Percentiles rank a stretch among this genome's conserved stretches.
These are phyloP conservation scores for Nelumbo lutea DNA, from an alignment of 164 flowering plant genomes.

Conservation along the genomic window DNA sequence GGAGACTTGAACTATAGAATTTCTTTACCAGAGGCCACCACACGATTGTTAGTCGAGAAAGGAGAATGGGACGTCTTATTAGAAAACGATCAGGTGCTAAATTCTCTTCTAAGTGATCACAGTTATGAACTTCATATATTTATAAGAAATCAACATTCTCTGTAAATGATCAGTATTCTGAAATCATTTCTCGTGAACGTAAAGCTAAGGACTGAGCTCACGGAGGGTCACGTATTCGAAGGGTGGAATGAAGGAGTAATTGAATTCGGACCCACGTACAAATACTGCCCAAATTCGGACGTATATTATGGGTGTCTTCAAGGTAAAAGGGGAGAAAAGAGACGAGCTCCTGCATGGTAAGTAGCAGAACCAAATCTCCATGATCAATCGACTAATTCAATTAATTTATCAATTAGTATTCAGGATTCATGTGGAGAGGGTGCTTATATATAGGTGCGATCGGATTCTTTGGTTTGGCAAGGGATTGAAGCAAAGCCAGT, in stretches of 20 bases:
- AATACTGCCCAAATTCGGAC: constrained; percentile 49
- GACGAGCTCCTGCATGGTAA: constrained; percentile 69
- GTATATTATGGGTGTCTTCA: constrained; percentile 35
- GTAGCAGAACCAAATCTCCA: not conserved
- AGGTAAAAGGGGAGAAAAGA: constrained; percentile 35
- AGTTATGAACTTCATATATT: not conserved
- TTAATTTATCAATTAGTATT: too few relatives aligned
- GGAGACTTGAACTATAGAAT: constrained; percentile 41
- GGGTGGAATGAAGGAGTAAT: constrained; percentile 62
- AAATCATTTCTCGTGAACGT: not conserved
- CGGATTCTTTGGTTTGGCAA: constrained; percentile 34
- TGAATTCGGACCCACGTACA: constrained; percentile 61
- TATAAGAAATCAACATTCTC: too few relatives aligned
- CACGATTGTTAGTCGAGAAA: constrained; percentile 21
- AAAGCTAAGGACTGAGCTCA: constrained; percentile 58
- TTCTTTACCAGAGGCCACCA: constrained; percentile 26
- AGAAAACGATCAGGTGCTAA: constrained; percentile 30
- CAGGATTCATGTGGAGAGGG: not conserved
- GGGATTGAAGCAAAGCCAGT: constrained; percentile 25
- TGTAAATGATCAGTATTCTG: too few relatives aligned
- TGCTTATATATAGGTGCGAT: constrained; percentile 28
- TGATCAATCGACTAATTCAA: too few relatives aligned
- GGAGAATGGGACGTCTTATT: constrained; percentile 24
- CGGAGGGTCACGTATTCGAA: constrained; percentile 44
- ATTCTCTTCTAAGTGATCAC: not conserved